A percentile compares a stretch with the other conserved stretches of the same genome.
Conservation (phyloP, 202 grass and related monocot species). For the Schoenoplectus triqueter region DNA sequence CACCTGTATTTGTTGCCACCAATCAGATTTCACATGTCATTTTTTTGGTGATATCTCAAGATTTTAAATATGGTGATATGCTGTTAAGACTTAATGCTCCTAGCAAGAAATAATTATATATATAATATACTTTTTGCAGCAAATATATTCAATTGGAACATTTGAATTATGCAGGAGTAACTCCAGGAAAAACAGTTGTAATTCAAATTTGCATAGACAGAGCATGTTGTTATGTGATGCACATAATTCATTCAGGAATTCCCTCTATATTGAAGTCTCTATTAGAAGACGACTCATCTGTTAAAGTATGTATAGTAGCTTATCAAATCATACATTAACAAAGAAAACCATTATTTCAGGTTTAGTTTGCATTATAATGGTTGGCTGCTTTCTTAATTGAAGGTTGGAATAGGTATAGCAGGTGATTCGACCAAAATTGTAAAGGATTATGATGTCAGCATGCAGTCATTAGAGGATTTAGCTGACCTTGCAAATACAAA, state of each 20-base stretch:
- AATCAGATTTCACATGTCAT: not conserved
- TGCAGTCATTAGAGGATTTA: slow-evolving; percentile 76
- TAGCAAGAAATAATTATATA: not conserved
- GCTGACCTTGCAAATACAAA: slow-evolving; percentile 71
- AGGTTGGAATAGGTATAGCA: slow-evolving; percentile 86
- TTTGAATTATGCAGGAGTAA: slow-evolving; percentile 50
- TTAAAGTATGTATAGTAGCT: slow-evolving; percentile 57
- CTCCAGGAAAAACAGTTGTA: slow-evolving; percentile 69
- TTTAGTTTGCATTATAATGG: not conserved
- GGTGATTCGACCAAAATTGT: slow-evolving; percentile 72
- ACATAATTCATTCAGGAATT: slow-evolving; percentile 86
- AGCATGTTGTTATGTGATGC: slow-evolving; percentile 71
- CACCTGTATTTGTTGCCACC: not conserved
- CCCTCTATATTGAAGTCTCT: slow-evolving; percentile 67
- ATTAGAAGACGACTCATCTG: slow-evolving; percentile 64
- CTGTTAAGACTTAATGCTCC: not conserved
- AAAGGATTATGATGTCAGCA: slow-evolving; percentile 67
- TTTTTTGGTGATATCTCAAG: not conserved
- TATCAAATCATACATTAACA: slow-evolving; percentile 3
- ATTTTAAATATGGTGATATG: not conserved
- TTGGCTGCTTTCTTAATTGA: slow-evolving; percentile 32
- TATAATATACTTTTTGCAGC: not conserved
- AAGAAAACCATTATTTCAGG: not conserved
- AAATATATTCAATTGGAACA: slow-evolving; percentile 12
- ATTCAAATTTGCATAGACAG: slow-evolving; percentile 87